Conservation (phyloP, 108 stramenopile genomes). For the Epithemia pelagica region DNA sequence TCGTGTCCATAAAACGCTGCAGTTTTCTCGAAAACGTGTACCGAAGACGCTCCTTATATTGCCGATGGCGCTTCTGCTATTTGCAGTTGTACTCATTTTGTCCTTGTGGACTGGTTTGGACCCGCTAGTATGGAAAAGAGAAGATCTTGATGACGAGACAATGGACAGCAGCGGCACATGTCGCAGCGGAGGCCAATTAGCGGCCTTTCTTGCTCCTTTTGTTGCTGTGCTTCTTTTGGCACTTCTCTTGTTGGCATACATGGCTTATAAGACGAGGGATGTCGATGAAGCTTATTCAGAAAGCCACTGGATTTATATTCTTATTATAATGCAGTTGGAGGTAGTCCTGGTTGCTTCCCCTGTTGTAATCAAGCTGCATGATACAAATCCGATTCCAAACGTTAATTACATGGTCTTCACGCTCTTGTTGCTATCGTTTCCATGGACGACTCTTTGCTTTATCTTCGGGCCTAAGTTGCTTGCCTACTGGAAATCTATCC, state of each 20-base stretch:
- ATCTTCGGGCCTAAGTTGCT: background rate
- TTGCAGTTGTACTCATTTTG: background rate
- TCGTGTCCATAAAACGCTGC: background rate
- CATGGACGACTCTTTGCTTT: background rate
- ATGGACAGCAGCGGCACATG: background rate
- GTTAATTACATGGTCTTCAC: background rate
- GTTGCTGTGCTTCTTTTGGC: background rate
- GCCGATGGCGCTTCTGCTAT: background rate
- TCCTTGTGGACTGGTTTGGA: background rate
- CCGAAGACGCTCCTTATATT: background rate
- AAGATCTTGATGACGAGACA: background rate
- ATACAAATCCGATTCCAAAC: background rate
- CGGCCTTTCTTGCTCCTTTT: background rate
- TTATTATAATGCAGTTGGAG: constrained; percentile 7
- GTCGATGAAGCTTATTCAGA: constrained; percentile 19
- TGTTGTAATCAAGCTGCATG: background rate
- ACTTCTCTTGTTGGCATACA: background rate
- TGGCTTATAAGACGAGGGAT: constrained; percentile 26
- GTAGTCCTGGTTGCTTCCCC: constrained; percentile 9
- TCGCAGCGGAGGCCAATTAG: background rate
- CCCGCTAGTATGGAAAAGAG: background rate
- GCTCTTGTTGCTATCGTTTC: background rate
- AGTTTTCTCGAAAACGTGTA: background rate
- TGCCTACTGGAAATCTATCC: background rate
- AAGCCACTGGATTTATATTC: constrained; percentile 15